A percentile compares a stretch with the other conserved stretches of the same genome.
Evolutionary conservation across 345 rosid genomes (phyloP).

Genomic region (Mercurialis annua): DNA sequence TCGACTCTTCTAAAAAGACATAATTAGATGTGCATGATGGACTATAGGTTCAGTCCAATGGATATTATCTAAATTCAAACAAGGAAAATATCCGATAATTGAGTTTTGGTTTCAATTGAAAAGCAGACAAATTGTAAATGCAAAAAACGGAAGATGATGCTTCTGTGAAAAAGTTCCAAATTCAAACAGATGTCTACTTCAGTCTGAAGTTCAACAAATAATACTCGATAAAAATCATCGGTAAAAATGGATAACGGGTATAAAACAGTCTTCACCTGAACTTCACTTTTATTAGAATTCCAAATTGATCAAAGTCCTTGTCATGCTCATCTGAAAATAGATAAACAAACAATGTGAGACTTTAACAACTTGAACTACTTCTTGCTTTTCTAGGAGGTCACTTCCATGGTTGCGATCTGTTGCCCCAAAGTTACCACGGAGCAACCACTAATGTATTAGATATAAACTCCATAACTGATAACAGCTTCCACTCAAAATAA

Average conservation of each 20-base stretch:
- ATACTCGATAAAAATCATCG: neutral
- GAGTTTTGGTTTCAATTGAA: neutral
- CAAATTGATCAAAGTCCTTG: conserved; percentile 78
- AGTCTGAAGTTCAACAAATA: neutral
- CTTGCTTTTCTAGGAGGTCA: neutral
- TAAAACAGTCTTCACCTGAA: conserved; percentile 54
- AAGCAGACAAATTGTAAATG: neutral
- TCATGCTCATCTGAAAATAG: conserved; percentile 69
- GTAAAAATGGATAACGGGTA: conserved; percentile 6
- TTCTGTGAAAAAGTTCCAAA: neutral
- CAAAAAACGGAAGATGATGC: neutral
- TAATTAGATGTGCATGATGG: neutral
- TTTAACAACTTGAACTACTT: neutral
- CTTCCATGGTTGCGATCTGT: neutral
- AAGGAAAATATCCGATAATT: neutral
- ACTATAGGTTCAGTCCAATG: neutral
- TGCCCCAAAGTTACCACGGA: neutral
- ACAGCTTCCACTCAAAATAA: conserved; percentile 5
- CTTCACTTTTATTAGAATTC: conserved; percentile 85
- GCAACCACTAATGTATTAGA: neutral
- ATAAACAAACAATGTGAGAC: conserved; percentile 14
- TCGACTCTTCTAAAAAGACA: neutral
- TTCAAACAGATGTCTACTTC: neutral
- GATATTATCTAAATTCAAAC: neutral
- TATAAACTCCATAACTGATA: neutral